A percentile compares a stretch with the other conserved stretches of the same genome.
These are phyloP conservation scores for Symbiodinium pilosum DNA, from an alignment of 73 alveolate genomes.

Conservation along the genomic window DNA sequence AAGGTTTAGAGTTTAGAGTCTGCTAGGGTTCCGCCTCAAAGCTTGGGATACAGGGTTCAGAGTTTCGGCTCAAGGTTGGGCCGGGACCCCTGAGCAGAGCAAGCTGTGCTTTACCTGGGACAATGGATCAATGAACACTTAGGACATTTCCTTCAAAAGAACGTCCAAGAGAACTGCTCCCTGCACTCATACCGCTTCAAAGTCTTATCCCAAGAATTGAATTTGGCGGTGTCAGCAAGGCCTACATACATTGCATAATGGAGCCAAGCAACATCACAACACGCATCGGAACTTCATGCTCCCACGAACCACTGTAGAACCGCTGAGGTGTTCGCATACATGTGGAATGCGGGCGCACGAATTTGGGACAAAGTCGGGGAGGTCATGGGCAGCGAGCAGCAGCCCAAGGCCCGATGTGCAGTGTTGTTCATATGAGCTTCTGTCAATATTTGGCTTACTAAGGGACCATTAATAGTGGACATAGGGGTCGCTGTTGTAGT, in stretches of 20 bases:
- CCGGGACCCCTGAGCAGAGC: too few relatives aligned
- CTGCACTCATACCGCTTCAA: too few relatives aligned
- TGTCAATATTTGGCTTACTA: too few relatives aligned
- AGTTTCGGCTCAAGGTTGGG: not conserved
- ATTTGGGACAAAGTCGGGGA: constrained; percentile 78
- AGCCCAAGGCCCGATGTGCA: constrained; percentile 8
- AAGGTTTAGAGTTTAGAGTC: not conserved
- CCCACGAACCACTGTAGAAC: too few relatives aligned
- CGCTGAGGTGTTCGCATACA: constrained; percentile 52
- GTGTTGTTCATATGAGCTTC: too few relatives aligned
- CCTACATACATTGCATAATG: not conserved
- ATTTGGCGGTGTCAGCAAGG: too few relatives aligned
- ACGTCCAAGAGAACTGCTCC: too few relatives aligned
- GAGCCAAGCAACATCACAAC: not conserved
- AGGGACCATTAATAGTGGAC: too few relatives aligned
- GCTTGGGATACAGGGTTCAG: not conserved
- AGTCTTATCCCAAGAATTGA: too few relatives aligned
- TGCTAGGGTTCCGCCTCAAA: not conserved
- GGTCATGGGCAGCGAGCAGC: constrained; percentile 69
- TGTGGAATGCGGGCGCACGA: constrained; percentile 91
- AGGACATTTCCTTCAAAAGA: too few relatives aligned
- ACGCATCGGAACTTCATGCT: not conserved
- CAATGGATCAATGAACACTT: too few relatives aligned
- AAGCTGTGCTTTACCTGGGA: too few relatives aligned
- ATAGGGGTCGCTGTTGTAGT: not conserved